Percentiles rank a stretch among this genome's conserved stretches.
Conservation (phyloP, 345 rosid species). For the Citrus trifoliata region DNA sequence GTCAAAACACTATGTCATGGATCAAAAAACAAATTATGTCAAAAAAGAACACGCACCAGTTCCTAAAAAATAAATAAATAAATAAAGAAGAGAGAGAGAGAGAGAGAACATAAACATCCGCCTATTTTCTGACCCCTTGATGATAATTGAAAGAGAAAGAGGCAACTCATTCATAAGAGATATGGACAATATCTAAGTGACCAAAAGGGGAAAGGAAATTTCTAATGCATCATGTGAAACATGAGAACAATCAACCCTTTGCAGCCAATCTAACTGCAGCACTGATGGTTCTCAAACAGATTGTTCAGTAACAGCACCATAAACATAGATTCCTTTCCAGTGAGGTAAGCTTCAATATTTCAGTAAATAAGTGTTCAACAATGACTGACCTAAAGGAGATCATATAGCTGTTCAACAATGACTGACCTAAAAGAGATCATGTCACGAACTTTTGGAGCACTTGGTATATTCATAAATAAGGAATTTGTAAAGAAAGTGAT, state of each 20-base stretch:
- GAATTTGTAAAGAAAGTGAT: slow-evolving; percentile 98
- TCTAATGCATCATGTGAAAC: background rate
- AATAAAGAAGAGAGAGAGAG: background rate
- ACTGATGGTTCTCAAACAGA: background rate
- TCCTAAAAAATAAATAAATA: background rate
- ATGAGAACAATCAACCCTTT: background rate
- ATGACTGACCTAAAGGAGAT: background rate
- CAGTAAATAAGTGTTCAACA: background rate
- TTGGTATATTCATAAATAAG: slow-evolving; percentile 90
- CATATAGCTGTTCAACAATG: background rate
- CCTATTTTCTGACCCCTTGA: background rate
- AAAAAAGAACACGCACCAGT: slow-evolving; percentile 9
- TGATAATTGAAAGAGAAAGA: background rate
- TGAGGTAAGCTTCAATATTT: slow-evolving; percentile 5
- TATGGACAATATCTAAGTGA: background rate
- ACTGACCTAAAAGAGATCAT: slow-evolving; percentile 90
- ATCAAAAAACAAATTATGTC: slow-evolving; percentile 25
- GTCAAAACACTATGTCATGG: slow-evolving; percentile 71
- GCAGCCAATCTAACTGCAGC: background rate
- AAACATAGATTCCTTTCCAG: background rate
- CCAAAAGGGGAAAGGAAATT: background rate
- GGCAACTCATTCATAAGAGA: background rate
- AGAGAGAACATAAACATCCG: background rate
- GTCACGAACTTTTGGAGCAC: slow-evolving; percentile 80
- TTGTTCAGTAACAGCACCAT: background rate